A percentile compares a stretch with the other conserved stretches of the same genome.
Conservation (phyloP, 116 monocot species). For the Iris pallida region DNA sequence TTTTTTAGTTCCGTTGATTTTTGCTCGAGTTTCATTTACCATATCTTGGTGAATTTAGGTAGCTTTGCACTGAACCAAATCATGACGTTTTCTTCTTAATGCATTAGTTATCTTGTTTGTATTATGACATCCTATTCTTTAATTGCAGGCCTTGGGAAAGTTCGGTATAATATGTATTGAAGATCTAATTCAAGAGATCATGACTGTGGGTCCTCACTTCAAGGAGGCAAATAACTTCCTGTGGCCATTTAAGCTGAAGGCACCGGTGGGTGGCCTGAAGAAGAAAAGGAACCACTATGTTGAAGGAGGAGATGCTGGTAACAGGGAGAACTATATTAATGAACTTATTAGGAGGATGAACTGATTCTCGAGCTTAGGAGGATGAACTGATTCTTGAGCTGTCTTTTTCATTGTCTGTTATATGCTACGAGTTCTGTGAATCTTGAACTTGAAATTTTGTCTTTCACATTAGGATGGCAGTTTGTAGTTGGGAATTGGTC, state of each 20-base stretch:
- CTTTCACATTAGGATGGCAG: no score
- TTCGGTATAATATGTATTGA: constrained; percentile 72
- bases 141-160: constrained; percentile 47
- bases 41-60: no score
- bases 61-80: no score
- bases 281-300: constrained; percentile 99
- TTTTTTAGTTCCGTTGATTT: no score
- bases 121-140: background rate
- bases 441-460: no score
- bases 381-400: constrained; percentile 51
- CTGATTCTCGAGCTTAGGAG: constrained; percentile 25
- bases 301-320: constrained; percentile 97
- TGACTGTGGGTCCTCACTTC: constrained; percentile 88
- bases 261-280: constrained; percentile 89
- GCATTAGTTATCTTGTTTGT: no score
- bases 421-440: no score
- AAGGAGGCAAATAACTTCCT: constrained; percentile 96
- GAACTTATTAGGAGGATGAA: constrained; percentile 77
- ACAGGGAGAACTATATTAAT: constrained; percentile 51
- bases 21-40: no score
- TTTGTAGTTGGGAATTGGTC: no score
- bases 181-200: constrained; percentile 85
- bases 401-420: no score
- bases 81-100: no score
- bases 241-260: constrained; percentile 91